phyloP scores from a whole-genome alignment of 345 rosid species.

The Reutealis trisperma region DNA sequence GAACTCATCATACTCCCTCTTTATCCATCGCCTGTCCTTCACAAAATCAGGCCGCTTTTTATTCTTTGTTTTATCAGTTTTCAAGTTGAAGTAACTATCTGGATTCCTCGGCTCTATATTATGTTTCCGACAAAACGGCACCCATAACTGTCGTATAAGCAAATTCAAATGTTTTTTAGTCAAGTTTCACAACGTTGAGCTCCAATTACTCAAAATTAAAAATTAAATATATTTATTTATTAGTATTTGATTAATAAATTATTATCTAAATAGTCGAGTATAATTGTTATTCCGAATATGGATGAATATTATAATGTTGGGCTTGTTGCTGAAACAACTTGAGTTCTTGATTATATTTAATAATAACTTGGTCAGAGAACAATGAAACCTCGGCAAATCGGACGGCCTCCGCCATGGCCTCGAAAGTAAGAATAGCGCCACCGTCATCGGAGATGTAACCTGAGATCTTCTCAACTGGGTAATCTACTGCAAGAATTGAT shows the following conservation, averaged over 20 bases:
- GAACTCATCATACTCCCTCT: conserved; percentile 94
- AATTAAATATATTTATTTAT: no score
- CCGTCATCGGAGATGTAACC: conserved; percentile 90
- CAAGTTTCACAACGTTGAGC: background rate
- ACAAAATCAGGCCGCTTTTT: conserved; percentile 85
- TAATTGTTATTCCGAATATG: no score
- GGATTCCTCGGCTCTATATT: conserved; percentile 90
- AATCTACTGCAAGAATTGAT: conserved; percentile 74
- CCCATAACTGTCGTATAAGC: conserved; percentile 50
- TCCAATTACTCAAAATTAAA: no score
- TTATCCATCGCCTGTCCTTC: conserved; percentile 93
- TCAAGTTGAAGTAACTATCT: conserved; percentile 74
- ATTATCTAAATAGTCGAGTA: no score
- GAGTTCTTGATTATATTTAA: no score
- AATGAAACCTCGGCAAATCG: conserved; percentile 63
- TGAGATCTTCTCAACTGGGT: conserved; percentile 77
- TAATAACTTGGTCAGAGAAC: background rate
- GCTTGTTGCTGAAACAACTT: no score
- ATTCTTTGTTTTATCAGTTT: conserved; percentile 76
- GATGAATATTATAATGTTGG: no score
- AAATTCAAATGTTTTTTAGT: background rate
- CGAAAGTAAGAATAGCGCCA: conserved; percentile 84
- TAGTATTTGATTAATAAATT: no score
- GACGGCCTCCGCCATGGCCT: conserved; percentile 97
- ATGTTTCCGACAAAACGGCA: conserved; percentile 93